Evolutionary conservation across 176 grass and related monocot species (phyloP).

Genomic region (Ampelocalamus luodianensis): DNA sequence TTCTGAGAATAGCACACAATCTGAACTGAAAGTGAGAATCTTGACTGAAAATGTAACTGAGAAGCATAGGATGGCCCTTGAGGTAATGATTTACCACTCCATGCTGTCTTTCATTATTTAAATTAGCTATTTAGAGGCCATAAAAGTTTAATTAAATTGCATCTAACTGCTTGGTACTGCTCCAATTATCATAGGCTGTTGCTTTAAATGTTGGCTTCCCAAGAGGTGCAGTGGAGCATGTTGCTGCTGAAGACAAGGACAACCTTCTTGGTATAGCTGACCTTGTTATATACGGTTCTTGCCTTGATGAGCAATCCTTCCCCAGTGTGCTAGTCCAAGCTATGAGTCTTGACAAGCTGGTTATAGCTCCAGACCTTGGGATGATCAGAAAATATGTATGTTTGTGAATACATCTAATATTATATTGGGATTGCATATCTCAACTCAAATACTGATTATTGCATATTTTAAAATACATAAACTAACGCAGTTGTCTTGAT

Average conservation of each 20-base stretch:
- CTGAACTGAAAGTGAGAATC: slow-evolving; percentile 76
- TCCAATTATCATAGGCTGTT: slow-evolving; percentile 55
- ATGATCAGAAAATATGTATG: slow-evolving; percentile 94
- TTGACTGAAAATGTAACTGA: slow-evolving; percentile 60
- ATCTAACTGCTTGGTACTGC: slow-evolving; percentile 39
- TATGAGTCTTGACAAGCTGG: slow-evolving; percentile 87
- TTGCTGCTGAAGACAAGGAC: slow-evolving; percentile 59
- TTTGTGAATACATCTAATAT: background rate
- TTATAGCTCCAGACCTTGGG: slow-evolving; percentile 87
- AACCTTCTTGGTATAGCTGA: slow-evolving; percentile 65
- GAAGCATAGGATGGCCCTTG: slow-evolving; percentile 61
- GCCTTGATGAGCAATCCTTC: slow-evolving; percentile 90
- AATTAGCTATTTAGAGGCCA: slow-evolving; percentile 10
- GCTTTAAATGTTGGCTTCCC: slow-evolving; percentile 72
- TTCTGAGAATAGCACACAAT: slow-evolving; percentile 55
- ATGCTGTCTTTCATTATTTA: slow-evolving; percentile 18
- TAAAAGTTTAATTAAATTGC: slow-evolving; percentile 36
- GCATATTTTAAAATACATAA: slow-evolving; percentile 16
- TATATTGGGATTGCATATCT: slow-evolving; percentile 37
- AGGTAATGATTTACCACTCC: slow-evolving; percentile 58
- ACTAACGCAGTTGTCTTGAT: slow-evolving; percentile 49
- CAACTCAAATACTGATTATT: slow-evolving; percentile 16
- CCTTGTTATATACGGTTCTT: slow-evolving; percentile 87
- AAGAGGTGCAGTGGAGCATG: slow-evolving; percentile 59
- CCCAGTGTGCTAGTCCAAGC: slow-evolving; percentile 74